Conservation (phyloP, 495 filamentous ascomycete genomes). For the Symbiotaphrina buchneri region DNA sequence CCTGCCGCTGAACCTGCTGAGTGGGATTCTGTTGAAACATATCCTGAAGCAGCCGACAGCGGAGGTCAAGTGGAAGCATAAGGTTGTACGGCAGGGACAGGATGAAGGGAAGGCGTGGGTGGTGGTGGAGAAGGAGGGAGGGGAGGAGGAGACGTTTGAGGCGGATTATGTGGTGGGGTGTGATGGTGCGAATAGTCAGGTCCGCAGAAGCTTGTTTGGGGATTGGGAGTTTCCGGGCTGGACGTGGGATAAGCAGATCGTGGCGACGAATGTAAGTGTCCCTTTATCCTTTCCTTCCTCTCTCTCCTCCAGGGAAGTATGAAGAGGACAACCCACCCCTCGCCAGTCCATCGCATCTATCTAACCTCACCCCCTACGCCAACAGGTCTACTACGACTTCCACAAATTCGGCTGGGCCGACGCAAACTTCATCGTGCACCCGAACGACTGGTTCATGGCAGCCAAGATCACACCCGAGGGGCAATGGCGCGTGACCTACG, state of each 20-base stretch:
- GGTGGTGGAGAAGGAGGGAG: conserved; percentile 21
- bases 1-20: conserved; percentile 22
- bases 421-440: conserved; percentile 34
- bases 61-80: conserved; percentile 23
- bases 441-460: conserved; percentile 36
- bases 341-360: no score
- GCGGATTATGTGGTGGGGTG: conserved; percentile 35
- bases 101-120: conserved; percentile 24
- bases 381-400: conserved; percentile 32
- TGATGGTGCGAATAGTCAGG: conserved; percentile 32
- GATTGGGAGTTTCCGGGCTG: conserved; percentile 29
- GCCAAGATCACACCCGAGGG: conserved; percentile 32
- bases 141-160: conserved; percentile 15
- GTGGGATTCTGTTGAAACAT: conserved; percentile 23
- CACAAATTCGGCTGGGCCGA: conserved; percentile 28
- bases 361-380: no score
- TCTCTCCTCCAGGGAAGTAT: no score
- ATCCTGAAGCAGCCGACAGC: conserved; percentile 18
- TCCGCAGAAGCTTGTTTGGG: conserved; percentile 31
- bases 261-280: no score
- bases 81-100: conserved; percentile 24
- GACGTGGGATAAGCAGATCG: no score
- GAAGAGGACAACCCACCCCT: no score
- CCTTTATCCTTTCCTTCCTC: no score
- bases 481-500: conserved; percentile 36